These are phyloP conservation scores for Aspergillus leporis DNA, from an alignment of 495 filamentous ascomycete genomes.

Conservation along the genomic window DNA sequence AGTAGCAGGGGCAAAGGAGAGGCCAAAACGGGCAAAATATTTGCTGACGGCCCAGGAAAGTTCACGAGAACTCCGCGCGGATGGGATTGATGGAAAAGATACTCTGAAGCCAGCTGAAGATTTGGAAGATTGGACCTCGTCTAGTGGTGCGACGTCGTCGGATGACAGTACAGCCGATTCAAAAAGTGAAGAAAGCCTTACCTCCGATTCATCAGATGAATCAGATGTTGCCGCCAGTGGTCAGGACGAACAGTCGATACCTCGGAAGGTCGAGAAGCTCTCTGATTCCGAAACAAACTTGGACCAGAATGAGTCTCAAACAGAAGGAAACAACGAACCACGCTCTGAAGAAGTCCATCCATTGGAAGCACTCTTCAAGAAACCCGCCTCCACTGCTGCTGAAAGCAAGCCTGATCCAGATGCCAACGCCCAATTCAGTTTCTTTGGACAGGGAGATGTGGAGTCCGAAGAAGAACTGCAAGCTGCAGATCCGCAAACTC, in stretches of 20 bases:
- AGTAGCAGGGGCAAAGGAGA: conserved; percentile 39
- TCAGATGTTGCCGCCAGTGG: conserved; percentile 22
- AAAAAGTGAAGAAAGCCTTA: conserved; percentile 26
- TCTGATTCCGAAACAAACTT: conserved; percentile 16
- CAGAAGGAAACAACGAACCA: conserved; percentile 18
- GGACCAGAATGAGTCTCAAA: conserved; percentile 8
- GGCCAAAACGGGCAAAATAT: conserved; percentile 20
- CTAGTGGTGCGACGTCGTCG: conserved; percentile 40
- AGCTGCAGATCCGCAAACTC: conserved; percentile 65
- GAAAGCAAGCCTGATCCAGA: conserved; percentile 40
- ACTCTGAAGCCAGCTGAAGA: conserved; percentile 21
- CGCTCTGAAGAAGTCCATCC: conserved; percentile 67
- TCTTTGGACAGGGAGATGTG: conserved; percentile 58
- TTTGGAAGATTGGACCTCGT: conserved; percentile 49
- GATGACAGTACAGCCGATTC: conserved; percentile 31
- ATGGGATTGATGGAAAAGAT: background rate
- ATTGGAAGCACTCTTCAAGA: conserved; percentile 87
- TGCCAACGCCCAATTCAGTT: conserved; percentile 57
- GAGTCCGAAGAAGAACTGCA: conserved; percentile 45
- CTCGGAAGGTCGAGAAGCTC: conserved; percentile 14
- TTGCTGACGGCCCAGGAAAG: background rate
- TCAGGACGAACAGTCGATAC: conserved; percentile 18
- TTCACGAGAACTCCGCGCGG: background rate
- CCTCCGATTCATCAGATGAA: conserved; percentile 25
- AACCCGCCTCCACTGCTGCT: conserved; percentile 45